A percentile compares a stretch with the other conserved stretches of the same genome.
Evolutionary conservation across 2,329 filamentous ascomycete genomes (phyloP).

Genomic region (Hawksworthiomyces lignivorus): DNA sequence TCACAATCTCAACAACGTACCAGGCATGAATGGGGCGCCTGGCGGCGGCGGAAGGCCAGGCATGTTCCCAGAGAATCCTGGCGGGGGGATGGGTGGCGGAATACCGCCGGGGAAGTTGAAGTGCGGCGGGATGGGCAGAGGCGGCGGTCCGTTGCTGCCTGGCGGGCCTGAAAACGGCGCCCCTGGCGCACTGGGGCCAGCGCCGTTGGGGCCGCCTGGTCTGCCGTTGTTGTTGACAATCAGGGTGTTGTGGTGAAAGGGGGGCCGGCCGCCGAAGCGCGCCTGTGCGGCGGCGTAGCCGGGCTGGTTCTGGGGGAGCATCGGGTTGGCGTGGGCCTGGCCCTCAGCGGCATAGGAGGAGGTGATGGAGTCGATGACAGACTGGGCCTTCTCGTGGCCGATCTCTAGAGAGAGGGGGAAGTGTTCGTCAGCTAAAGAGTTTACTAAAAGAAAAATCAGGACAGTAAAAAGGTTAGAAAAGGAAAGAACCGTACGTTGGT

Average conservation of each 20-base stretch:
- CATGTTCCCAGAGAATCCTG: constrained; percentile 13
- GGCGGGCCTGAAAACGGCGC: constrained; percentile 47
- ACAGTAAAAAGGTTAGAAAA: background rate
- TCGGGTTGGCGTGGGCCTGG: constrained; percentile 76
- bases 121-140: constrained; percentile 30
- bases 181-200: constrained; percentile 28
- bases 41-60: constrained; percentile 16
- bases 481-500: constrained; percentile 64
- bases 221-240: background rate
- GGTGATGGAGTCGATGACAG: constrained; percentile 96
- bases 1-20: too few species aligned
- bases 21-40: constrained; percentile 8
- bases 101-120: constrained; percentile 26
- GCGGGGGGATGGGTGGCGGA: constrained; percentile 19
- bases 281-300: constrained; percentile 29
- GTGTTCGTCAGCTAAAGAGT: too few species aligned
- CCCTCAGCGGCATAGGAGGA: constrained; percentile 88
- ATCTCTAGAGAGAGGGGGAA: constrained; percentile 62
- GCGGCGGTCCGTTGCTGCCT: constrained; percentile 38
- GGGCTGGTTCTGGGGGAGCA: constrained; percentile 65
- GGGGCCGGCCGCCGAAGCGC: constrained; percentile 13
- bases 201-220: constrained; percentile 35
- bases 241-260: background rate
- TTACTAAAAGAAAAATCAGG: background rate
- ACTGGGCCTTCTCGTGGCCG: constrained; percentile 96